Evolutionary conservation across 768 basidiomycete genomes (phyloP).

Genomic region (Mycena floridula): DNA sequence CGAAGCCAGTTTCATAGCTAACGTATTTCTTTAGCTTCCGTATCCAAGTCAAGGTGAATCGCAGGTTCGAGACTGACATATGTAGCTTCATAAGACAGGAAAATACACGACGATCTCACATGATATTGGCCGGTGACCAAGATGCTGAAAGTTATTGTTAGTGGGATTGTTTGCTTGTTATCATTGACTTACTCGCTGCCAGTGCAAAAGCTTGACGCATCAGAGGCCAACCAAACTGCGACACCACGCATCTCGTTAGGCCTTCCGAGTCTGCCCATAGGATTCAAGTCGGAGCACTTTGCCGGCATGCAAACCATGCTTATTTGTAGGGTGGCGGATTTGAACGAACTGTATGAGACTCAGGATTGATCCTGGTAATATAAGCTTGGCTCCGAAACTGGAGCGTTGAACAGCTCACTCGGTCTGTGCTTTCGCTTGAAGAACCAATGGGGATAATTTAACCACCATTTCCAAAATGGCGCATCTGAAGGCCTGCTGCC

Average conservation of each 20-base stretch:
- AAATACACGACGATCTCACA: too few species aligned
- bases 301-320: slow-evolving; percentile 83
- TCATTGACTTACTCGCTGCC: slow-evolving; percentile 68
- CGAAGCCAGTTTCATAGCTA: slow-evolving; percentile 8
- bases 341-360: slow-evolving; percentile 74
- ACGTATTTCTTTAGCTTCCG: slow-evolving; percentile 55
- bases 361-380: slow-evolving; percentile 72
- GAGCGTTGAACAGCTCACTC: slow-evolving; percentile 29
- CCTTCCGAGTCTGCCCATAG: slow-evolving; percentile 63
- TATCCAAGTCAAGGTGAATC: slow-evolving; percentile 84
- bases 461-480: slow-evolving; percentile 43
- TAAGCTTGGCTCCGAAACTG: slow-evolving; percentile 29
- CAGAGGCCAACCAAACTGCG: slow-evolving; percentile 63
- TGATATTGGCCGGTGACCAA: slow-evolving; percentile 59
- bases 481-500: slow-evolving; percentile 60
- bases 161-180: neutral
- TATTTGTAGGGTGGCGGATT: slow-evolving; percentile 73
- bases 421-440: slow-evolving; percentile 56
- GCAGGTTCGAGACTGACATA: slow-evolving; percentile 86
- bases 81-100: too few species aligned
- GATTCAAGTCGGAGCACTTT: slow-evolving; percentile 67
- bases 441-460: slow-evolving; percentile 63
- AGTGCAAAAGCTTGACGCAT: slow-evolving; percentile 74
- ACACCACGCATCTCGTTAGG: slow-evolving; percentile 73
- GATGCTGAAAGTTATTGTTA: slow-evolving; percentile 31